phyloP scores from a whole-genome alignment of 192 early-diverging fungal species.

The Paraglomus brasilianum region DNA sequence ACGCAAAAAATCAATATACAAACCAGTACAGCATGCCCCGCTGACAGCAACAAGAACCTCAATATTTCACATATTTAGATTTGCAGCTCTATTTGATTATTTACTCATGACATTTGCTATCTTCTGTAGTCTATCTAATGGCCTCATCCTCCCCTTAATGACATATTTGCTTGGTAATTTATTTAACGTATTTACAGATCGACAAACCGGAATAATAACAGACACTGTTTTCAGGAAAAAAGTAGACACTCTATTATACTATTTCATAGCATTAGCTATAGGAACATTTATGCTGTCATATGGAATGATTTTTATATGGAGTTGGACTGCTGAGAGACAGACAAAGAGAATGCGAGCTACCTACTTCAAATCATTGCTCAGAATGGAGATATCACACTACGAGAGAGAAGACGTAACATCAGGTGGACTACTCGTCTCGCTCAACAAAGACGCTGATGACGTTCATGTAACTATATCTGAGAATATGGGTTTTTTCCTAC shows the following conservation, averaged over 20 bases:
- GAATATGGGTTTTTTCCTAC: conserved; percentile 8
- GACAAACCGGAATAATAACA: conserved; percentile 15
- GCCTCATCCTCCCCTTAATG: conserved; percentile 13
- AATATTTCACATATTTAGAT: conserved; percentile 29
- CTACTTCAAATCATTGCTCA: conserved; percentile 62
- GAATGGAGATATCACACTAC: conserved; percentile 72
- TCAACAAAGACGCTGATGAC: conserved; percentile 44
- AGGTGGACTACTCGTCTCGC: conserved; percentile 66
- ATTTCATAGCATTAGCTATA: conserved; percentile 48
- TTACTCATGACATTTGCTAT: conserved; percentile 15
- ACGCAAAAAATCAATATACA: conserved; percentile 22
- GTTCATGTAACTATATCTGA: conserved; percentile 17
- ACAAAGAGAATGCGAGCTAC: conserved; percentile 60
- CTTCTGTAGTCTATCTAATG: conserved; percentile 8
- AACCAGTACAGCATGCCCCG: conserved; percentile 12
- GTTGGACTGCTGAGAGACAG: conserved; percentile 55
- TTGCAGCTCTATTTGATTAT: conserved; percentile 15
- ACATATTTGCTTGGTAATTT: conserved; percentile 13
- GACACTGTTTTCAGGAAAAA: background rate
- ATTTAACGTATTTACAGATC: conserved; percentile 12
- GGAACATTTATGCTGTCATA: conserved; percentile 30
- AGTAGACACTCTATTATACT: background rate
- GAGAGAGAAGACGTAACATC: conserved; percentile 65
- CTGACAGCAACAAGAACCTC: background rate
- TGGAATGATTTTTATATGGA: conserved; percentile 24